Evolutionary conservation across 2,329 filamentous ascomycete genomes (phyloP).

Genomic region (Grosmannia serpens): DNA sequence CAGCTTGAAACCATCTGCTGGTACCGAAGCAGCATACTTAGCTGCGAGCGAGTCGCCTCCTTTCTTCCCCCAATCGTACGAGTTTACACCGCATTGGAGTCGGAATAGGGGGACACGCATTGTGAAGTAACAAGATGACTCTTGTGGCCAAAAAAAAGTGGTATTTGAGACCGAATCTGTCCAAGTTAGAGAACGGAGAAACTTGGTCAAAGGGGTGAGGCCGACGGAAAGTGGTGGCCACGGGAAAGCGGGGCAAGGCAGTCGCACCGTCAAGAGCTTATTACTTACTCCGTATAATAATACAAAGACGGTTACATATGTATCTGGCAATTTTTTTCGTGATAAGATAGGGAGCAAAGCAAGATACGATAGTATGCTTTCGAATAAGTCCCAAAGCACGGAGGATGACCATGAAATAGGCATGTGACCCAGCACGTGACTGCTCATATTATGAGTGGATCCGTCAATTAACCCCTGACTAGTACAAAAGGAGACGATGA

Average conservation of each 20-base stretch:
- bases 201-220: not conserved
- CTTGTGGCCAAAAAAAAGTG: not conserved
- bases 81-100: slow-evolving; percentile 87
- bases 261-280: not conserved
- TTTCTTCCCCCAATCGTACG: slow-evolving; percentile 97
- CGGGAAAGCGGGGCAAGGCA: not conserved
- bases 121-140: not conserved
- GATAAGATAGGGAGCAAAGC: too few relatives aligned
- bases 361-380: too few relatives aligned
- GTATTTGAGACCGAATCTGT: not conserved
- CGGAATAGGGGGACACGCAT: slow-evolving; percentile 76
- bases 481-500: not conserved
- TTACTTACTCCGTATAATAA: not conserved
- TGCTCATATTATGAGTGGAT: not conserved
- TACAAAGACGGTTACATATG: too few relatives aligned
- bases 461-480: not conserved
- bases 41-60: slow-evolving; percentile 80
- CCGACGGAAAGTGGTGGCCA: not conserved
- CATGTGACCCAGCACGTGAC: not conserved
- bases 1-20: slow-evolving; percentile 61
- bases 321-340: too few relatives aligned
- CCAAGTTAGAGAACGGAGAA: not conserved
- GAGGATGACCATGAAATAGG: not conserved
- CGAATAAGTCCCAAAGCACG: too few relatives aligned
- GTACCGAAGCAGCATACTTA: slow-evolving; percentile 77